Evolutionary conservation across 108 stramenopile species (phyloP).

Genomic region (Cyclotella atomus): DNA sequence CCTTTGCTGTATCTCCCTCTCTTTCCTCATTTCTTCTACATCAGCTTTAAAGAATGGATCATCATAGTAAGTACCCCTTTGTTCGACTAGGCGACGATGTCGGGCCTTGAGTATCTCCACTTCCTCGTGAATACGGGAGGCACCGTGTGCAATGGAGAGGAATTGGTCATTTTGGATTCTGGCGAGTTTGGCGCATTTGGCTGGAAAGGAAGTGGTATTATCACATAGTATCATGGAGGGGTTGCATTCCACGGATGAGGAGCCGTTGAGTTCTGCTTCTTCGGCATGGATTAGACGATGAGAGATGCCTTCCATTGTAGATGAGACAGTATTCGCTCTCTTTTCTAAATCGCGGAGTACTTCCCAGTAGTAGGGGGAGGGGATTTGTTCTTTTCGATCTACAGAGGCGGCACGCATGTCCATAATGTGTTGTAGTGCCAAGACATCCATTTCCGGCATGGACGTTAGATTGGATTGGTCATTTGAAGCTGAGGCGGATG

Average conservation of each 20-base stretch:
- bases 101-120: conserved; percentile 57
- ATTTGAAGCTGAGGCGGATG: conserved; percentile 1
- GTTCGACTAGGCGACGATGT: conserved; percentile 51
- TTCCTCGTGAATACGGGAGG: conserved; percentile 57
- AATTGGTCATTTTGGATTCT: conserved; percentile 60
- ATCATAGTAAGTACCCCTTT: conserved; percentile 40
- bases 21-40: conserved; percentile 54
- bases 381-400: conserved; percentile 77
- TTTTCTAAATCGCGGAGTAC: conserved; percentile 60
- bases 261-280: too few relatives aligned
- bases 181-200: conserved; percentile 33
- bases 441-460: conserved; percentile 36
- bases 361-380: conserved; percentile 81
- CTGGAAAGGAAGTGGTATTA: conserved; percentile 27
- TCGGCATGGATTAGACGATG: too few relatives aligned
- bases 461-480: conserved; percentile 18
- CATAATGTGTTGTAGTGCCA: conserved; percentile 56
- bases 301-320: conserved; percentile 33
- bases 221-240: conserved; percentile 33
- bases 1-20: conserved; percentile 59
- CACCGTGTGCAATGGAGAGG: conserved; percentile 48
- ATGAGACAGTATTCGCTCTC: conserved; percentile 41
- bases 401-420: conserved; percentile 68
- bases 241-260: too few relatives aligned
- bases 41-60: conserved; percentile 73